Conservation (phyloP, 1,284 basidiomycete genomes). For the Ganoderma boninense region DNA sequence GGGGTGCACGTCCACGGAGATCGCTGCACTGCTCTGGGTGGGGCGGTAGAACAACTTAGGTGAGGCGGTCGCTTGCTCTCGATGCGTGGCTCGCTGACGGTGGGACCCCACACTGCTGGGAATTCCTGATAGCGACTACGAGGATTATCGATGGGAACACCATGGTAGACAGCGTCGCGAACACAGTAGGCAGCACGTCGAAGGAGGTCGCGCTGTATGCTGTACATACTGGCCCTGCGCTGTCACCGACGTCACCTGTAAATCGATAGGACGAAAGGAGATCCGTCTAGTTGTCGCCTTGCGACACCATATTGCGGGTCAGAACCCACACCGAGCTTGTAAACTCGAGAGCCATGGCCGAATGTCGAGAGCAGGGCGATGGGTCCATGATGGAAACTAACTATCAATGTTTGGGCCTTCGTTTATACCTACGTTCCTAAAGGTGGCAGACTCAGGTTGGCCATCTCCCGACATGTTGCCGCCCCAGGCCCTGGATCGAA, state of each 20-base stretch:
- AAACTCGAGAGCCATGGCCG: neutral
- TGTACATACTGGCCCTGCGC: neutral
- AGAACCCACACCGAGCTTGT: neutral
- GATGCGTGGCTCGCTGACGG: slow-evolving; percentile 11
- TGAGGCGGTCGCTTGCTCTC: slow-evolving; percentile 38
- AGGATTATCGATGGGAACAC: slow-evolving; percentile 84
- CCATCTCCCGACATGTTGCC: neutral
- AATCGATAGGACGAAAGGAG: slow-evolving; percentile 16
- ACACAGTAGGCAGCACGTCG: slow-evolving; percentile 45
- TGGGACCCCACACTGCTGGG: slow-evolving; percentile 54
- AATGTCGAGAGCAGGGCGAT: neutral
- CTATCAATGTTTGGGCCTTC: neutral
- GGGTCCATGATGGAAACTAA: neutral
- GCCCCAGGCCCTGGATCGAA: neutral
- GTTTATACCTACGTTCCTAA: neutral
- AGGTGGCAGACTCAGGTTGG: slow-evolving; percentile 1
- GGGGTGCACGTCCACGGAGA: slow-evolving; percentile 98
- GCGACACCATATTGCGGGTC: neutral
- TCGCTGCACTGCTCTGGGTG: slow-evolving; percentile 94
- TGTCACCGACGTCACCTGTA: slow-evolving; percentile 12
- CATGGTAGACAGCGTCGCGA: slow-evolving; percentile 74
- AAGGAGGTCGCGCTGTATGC: slow-evolving; percentile 45
- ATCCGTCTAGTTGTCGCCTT: slow-evolving; percentile 16
- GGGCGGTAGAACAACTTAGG: slow-evolving; percentile 84
- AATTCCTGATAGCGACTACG: slow-evolving; percentile 89